Conservation (phyloP, 768 basidiomycete species). For the Kwoniella sp. region DNA sequence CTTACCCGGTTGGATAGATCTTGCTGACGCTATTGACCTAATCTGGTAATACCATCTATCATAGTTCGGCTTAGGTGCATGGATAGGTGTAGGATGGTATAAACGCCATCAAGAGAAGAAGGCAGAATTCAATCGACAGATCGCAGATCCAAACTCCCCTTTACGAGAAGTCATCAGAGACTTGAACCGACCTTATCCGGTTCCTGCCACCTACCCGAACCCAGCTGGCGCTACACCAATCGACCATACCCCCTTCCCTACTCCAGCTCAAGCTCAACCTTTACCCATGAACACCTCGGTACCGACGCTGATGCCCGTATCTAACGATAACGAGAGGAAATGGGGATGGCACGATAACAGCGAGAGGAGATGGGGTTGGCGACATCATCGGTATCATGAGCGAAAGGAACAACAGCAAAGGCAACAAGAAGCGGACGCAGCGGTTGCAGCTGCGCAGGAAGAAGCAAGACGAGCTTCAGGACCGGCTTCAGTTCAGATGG, state of each 20-base stretch:
- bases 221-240: not conserved
- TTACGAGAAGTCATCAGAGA: not conserved
- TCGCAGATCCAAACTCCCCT: constrained; percentile 7
- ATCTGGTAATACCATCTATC: too few relatives aligned
- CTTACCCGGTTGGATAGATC: too few relatives aligned
- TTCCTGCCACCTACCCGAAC: not conserved
- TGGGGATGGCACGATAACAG: constrained; percentile 16
- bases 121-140: constrained; percentile 6
- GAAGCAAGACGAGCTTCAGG: constrained; percentile 6
- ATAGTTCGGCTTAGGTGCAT: constrained; percentile 35
- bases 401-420: not conserved
- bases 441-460: constrained; percentile 1
- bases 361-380: constrained; percentile 3
- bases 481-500: not conserved
- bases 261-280: not conserved
- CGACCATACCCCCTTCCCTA: not conserved
- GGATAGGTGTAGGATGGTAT: constrained; percentile 26
- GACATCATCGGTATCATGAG: not conserved
- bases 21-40: not conserved
- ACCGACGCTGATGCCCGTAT: not conserved
- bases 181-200: constrained; percentile 3
- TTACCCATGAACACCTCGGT: not conserved
- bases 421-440: not conserved
- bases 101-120: constrained; percentile 18
- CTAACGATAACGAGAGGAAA: not conserved